These are phyloP conservation scores for Trichoderma sp. DNA, from an alignment of 2,329 filamentous ascomycete species.

Conservation along the genomic window DNA sequence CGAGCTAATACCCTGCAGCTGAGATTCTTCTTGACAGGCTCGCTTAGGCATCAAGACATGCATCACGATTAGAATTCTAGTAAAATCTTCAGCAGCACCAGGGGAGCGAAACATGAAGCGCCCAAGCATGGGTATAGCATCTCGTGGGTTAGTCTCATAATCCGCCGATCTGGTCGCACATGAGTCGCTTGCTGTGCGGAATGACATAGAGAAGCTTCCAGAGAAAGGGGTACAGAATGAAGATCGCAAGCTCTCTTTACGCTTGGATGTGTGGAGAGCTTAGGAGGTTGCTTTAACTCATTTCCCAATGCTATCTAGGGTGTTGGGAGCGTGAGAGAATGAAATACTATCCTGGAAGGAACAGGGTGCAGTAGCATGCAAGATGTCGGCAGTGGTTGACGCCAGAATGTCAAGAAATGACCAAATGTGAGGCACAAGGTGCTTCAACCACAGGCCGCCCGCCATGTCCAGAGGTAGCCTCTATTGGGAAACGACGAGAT, in stretches of 20 bases:
- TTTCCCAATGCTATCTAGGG: not conserved
- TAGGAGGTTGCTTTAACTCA: not conserved
- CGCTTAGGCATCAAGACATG: not conserved
- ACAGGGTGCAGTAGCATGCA: not conserved
- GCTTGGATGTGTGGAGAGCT: not conserved
- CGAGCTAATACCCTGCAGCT: not conserved
- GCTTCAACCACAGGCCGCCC: not conserved
- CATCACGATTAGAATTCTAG: not conserved
- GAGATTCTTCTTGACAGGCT: not conserved
- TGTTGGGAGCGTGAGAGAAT: not conserved
- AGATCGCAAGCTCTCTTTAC: conserved; percentile 8
- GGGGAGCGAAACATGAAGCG: not conserved
- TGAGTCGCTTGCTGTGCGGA: not conserved
- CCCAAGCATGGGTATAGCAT: not conserved
- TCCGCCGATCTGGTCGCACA: conserved; percentile 8
- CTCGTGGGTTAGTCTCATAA: conserved; percentile 9
- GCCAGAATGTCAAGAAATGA: not conserved
- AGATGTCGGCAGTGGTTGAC: not conserved
- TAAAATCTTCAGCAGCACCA: not conserved
- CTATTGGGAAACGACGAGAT: not conserved
- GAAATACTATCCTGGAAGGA: not conserved
- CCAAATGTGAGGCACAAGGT: not conserved
- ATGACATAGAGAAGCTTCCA: not conserved
- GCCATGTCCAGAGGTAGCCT: not conserved
- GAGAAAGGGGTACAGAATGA: not conserved